Evolutionary conservation across 2,329 filamentous ascomycete genomes (phyloP), one percentile per base, ranked within the genome.

Genomic region (Thielaviopsis ethacetica): DNA sequence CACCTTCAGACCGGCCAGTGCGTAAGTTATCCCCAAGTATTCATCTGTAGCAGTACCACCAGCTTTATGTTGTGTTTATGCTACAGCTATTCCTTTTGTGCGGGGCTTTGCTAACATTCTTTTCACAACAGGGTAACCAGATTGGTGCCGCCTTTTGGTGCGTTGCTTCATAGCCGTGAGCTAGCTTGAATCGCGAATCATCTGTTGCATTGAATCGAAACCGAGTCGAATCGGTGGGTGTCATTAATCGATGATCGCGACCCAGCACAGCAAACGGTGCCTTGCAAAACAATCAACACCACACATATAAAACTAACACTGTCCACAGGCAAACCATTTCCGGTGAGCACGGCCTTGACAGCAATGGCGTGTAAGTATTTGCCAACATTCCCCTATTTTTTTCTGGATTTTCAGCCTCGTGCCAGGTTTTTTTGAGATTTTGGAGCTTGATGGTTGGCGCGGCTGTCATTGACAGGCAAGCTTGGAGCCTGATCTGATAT

Each of bases 1-100:
- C 93, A 98, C 79, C 90, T 98, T 70, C 93, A 98, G 81, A 98
- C 93, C 82, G 93, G 93, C 76, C 93, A 98, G 85, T 97, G 93
- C 81, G 91, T 96, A 77, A 77, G 77, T 79, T 55, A 59, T 53
- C 19, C 56, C 54, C 17, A 44, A 44, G 5, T 44, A 15, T n/a
- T 44, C 13, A 44, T n/a, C 38, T 44, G 38, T 44, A 44, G 38
- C 17, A 44, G 38, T 17, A 10, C 13, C 38, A n/a, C 15, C 13
- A 17, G 17, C 3, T 44, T 17, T 7, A 44, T n/a, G 15, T 4
- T 44, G 38, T 44, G 15, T n/a, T 44, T 3, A 15, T 15, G 17
- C 38, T 44, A 44, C 38, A 44, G 15, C 38, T n/a, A 15, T 44
- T 15, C 38, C 38, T 44, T 53, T 53, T 41, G 53, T 62, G 63